Percentiles rank a stretch among this genome's conserved stretches.
These are phyloP conservation scores for Dunaliella primolecta DNA, from an alignment of 139 green algal genomes.

Conservation along the genomic window DNA sequence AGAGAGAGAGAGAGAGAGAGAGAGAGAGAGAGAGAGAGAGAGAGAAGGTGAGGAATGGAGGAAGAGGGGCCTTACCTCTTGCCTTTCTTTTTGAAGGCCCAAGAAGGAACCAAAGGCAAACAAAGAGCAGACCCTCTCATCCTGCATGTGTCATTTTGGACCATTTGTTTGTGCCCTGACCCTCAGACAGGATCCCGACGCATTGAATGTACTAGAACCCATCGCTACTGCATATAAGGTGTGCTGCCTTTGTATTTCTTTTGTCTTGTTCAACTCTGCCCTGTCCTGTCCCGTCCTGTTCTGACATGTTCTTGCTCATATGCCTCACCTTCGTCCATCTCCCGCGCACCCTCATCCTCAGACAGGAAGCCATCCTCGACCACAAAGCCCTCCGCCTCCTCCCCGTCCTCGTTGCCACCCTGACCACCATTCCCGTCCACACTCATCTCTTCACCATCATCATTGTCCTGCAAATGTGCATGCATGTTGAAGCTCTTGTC, in stretches of 20 bases:
- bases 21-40: no score
- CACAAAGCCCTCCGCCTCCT: constrained; percentile 68
- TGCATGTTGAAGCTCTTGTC: background rate
- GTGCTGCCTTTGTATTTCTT: background rate
- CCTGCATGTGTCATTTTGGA: no score
- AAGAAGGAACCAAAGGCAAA: no score
- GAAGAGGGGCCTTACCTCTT: no score
- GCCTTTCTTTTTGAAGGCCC: no score
- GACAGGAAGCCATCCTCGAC: constrained; percentile 72
- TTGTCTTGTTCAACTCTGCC: background rate
- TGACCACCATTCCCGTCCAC: background rate
- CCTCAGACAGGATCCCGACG: no score
- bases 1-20: no score
- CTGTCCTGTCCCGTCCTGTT: background rate
- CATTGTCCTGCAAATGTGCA: background rate
- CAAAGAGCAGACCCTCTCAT: no score
- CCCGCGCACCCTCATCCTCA: constrained; percentile 61
- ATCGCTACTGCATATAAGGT: no score
- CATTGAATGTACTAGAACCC: no score
- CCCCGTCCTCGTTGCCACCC: constrained; percentile 40
- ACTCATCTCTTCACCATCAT: background rate
- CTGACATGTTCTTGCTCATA: constrained; percentile 4
- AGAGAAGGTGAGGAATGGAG: no score
- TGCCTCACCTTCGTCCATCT: background rate
- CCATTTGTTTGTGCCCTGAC: no score